Conservation (phyloP, 1,284 basidiomycete genomes). For the Microbotryum silenes-acaulis region DNA sequence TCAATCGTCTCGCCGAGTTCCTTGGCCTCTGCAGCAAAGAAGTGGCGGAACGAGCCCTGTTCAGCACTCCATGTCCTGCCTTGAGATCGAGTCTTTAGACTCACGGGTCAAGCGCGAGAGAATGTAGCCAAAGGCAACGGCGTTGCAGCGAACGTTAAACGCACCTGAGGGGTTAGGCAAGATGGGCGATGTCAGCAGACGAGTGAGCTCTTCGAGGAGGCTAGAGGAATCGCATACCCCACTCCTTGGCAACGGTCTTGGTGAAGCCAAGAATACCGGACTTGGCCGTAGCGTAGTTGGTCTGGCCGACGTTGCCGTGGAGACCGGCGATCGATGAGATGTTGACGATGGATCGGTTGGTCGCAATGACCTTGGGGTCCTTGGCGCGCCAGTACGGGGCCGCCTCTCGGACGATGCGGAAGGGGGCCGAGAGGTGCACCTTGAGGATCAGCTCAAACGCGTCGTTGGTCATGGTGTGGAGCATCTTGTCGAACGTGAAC, state of each 20-base stretch:
- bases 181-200: not conserved
- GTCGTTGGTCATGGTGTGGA: conserved; percentile 76
- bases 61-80: not conserved
- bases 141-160: conserved; percentile 73
- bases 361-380: conserved; percentile 47
- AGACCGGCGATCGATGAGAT: conserved; percentile 68
- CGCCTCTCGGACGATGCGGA: conserved; percentile 72
- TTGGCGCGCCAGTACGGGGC: conserved; percentile 78
- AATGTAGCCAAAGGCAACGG: conserved; percentile 67
- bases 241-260: conserved; percentile 79
- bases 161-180: not conserved
- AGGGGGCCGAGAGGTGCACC: conserved; percentile 72
- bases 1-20: conserved; percentile 67
- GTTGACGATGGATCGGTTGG: conserved; percentile 60
- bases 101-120: conserved; percentile 47
- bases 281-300: conserved; percentile 58
- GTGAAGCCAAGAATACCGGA: conserved; percentile 56
- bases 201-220: not conserved
- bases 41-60: conserved; percentile 42
- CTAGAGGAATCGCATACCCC: conserved; percentile 49
- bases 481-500: conserved; percentile 63
- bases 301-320: conserved; percentile 75
- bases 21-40: conserved; percentile 51
- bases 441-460: conserved; percentile 72
- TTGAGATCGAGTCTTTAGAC: not conserved